Percentiles rank a stretch among this genome's conserved stretches.
These are phyloP conservation scores for Ephemerocybe angulata DNA, from an alignment of 768 basidiomycete species.

Conservation along the genomic window DNA sequence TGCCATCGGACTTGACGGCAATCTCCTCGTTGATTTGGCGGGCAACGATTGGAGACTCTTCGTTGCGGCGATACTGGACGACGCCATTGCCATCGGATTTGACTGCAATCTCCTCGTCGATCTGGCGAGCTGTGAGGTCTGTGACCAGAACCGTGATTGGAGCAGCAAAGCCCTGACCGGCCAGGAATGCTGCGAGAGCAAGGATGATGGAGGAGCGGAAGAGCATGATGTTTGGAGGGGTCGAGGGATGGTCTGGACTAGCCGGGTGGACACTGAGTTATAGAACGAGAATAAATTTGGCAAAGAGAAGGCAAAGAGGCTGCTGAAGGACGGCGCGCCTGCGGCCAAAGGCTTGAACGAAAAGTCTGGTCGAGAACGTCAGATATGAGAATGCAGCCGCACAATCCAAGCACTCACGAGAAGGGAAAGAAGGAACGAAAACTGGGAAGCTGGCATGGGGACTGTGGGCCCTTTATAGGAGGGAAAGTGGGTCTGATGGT, in stretches of 20 bases:
- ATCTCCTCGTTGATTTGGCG: constrained; percentile 2
- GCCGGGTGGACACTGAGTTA: constrained; percentile 2
- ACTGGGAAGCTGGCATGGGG: background rate
- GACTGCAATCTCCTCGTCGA: constrained; percentile 12
- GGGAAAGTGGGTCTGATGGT: constrained; percentile 1
- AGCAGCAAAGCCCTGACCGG: constrained; percentile 40
- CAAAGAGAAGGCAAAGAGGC: constrained; percentile 17
- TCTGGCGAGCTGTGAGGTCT: constrained; percentile 23
- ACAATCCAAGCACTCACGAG: constrained; percentile 10
- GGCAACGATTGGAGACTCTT: background rate
- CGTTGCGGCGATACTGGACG: constrained; percentile 8
- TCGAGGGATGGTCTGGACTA: background rate
- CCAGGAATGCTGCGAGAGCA: constrained; percentile 38
- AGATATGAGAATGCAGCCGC: background rate
- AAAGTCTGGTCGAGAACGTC: constrained; percentile 11
- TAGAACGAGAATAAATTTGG: constrained; percentile 2
- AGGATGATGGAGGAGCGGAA: constrained; percentile 35
- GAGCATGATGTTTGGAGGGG: constrained; percentile 40
- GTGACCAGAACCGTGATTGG: constrained; percentile 44
- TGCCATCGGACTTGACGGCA: constrained; percentile 20
- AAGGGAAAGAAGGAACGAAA: constrained; percentile 15
- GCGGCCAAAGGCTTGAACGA: constrained; percentile 28
- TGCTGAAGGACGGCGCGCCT: constrained; percentile 30
- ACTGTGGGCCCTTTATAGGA: constrained; percentile 1
- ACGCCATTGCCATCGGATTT: constrained; percentile 26